phyloP scores from a whole-genome alignment of 1,284 basidiomycete genomes.

The Boletellus sp. region DNA sequence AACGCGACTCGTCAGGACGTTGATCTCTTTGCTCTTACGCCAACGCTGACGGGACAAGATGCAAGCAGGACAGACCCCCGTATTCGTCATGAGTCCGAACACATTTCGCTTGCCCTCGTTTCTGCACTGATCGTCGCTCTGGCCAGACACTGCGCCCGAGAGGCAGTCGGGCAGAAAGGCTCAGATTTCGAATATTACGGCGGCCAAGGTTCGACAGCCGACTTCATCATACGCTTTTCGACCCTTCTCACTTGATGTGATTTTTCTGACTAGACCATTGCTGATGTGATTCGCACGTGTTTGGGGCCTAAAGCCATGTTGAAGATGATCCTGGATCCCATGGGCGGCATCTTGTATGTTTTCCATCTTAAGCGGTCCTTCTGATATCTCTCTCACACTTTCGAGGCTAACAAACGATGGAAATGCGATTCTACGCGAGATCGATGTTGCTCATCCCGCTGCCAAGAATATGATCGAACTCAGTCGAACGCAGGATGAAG shows the following conservation, averaged over 20 bases:
- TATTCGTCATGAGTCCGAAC: slow-evolving; percentile 50
- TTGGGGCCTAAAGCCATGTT: slow-evolving; percentile 97
- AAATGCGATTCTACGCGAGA: slow-evolving; percentile 95
- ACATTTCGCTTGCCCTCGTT: neutral
- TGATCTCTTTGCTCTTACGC: neutral
- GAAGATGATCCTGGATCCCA: slow-evolving; percentile 99
- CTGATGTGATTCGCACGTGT: slow-evolving; percentile 98
- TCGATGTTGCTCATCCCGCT: slow-evolving; percentile 96
- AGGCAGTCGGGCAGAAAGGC: slow-evolving; percentile 93
- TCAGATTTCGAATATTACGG: slow-evolving; percentile 95
- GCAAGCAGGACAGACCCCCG: slow-evolving; percentile 59
- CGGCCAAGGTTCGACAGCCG: slow-evolving; percentile 76
- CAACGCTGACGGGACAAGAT: slow-evolving; percentile 24
- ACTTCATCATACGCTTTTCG: fast-evolving
- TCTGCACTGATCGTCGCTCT: slow-evolving; percentile 10
- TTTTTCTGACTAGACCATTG: slow-evolving; percentile 69
- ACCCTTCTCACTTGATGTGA: neutral
- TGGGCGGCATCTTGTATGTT: slow-evolving; percentile 91
- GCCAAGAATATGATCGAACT: slow-evolving; percentile 99
- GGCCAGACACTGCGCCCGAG: slow-evolving; percentile 85
- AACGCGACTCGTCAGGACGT: neutral
- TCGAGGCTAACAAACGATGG: slow-evolving; percentile 93
- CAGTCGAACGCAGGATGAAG: slow-evolving; percentile 95
- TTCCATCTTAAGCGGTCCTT: neutral
- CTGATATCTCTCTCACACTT: slow-evolving; percentile 1